Base-by-base conservation (phyloP, 345 rosid species). In the Heritiera littoralis region DNA sequence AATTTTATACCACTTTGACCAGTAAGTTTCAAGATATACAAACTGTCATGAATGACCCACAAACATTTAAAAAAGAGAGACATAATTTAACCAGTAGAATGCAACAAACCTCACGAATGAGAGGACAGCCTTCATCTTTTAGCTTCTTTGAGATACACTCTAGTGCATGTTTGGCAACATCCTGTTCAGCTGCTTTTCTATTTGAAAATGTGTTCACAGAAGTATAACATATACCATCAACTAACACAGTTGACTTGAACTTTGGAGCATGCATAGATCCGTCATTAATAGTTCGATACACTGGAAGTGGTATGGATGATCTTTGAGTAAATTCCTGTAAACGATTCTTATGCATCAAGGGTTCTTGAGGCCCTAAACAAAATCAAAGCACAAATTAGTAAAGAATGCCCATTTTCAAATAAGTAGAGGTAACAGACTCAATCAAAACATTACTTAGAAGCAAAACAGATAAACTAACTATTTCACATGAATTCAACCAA, bases 141-240 rank as follows among this genome's bases (percentile, higher is more conserved):
- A 84, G 59, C 71, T 77, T 85, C 55, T 81, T 59, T 13, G 48
- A 5, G 20, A 85, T 76, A n/a, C 48, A 54, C 64, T 84, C 87
- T 7, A 86, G 65, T 2, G 92, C 92, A 40, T 83, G 32, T 63
- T 48, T 89, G 3, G 92, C 90, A 68, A 64, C 87, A 73, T 83
- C 88, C 28, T 88, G 89, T 13, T 89, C 90, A 0, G 92, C 89
- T 48, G 84, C 85, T 59, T 84, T 87, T 28, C 81, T 69, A 20
- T 77, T 79, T 2, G 71, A 40, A 74, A 86, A 89, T 1, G 86
- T 77, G 61, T 63, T 76, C 9, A 55, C 48, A n/a, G 90, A 85
- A 67, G 84, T 74, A 67, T 76, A 89, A 12, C 61, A 30, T 48
- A 13, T 64, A 43, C 88, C 90, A 58, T 81, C 82, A 9, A 85